Conservation (phyloP, 805 yeast genomes). For the Kodamaea kakaduensis region DNA sequence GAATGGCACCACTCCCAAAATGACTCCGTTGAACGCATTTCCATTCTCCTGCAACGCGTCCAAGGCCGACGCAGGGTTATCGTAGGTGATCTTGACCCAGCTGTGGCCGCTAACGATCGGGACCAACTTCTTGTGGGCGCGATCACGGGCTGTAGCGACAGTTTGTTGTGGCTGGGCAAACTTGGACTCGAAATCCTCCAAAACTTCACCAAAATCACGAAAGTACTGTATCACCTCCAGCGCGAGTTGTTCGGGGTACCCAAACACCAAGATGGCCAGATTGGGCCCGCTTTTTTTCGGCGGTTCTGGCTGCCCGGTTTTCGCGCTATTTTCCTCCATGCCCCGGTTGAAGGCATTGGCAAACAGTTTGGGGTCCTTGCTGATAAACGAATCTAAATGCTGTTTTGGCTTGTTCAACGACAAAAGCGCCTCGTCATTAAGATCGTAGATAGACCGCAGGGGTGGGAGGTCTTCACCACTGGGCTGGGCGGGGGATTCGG, state of each 20-base stretch:
- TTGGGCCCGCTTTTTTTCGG: constrained; percentile 26
- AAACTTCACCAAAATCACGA: constrained; percentile 70
- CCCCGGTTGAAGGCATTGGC: constrained; percentile 43
- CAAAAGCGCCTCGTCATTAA: constrained; percentile 40
- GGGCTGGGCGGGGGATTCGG: constrained; percentile 19
- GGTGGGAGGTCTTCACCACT: constrained; percentile 48
- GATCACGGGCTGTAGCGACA: constrained; percentile 2
- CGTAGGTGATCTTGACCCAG: constrained; percentile 90
- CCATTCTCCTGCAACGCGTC: constrained; percentile 88
- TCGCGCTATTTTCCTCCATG: constrained; percentile 13
- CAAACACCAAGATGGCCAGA: constrained; percentile 80
- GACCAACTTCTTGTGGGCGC: constrained; percentile 19
- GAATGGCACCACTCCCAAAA: constrained; percentile 68
- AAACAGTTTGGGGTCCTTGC: constrained; percentile 44
- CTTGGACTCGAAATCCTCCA: constrained; percentile 61
- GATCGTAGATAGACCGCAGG: constrained; percentile 46
- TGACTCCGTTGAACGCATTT: constrained; percentile 57
- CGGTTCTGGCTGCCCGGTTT: constrained; percentile 7
- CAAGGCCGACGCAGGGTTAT: constrained; percentile 66
- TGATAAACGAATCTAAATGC: constrained; percentile 38
- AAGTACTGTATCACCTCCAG: constrained; percentile 67
- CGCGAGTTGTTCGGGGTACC: constrained; percentile 78
- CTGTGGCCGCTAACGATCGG: constrained; percentile 83
- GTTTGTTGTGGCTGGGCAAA: constrained; percentile 9
- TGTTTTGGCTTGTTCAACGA: constrained; percentile 33